A percentile compares a stretch with the other conserved stretches of the same genome.
Conservation (phyloP, 2,329 filamentous ascomycete genomes). For the Alternaria gansuensis region DNA sequence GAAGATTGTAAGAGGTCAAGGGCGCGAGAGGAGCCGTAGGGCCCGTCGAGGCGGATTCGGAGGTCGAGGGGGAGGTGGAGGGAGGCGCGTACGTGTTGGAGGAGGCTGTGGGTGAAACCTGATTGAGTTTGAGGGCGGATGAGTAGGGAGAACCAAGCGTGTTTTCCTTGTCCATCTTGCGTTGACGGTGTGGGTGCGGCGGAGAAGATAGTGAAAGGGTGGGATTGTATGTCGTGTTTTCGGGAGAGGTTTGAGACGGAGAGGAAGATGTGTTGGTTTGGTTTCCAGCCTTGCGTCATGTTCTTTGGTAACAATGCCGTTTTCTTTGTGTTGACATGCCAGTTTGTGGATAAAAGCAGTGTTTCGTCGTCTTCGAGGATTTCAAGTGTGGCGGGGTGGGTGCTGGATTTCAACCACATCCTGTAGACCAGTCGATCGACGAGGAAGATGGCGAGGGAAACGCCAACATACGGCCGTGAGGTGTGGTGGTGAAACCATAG, state of each 20-base stretch:
- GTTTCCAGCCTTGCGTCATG: constrained; percentile 64
- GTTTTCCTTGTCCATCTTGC: constrained; percentile 36
- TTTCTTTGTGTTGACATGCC: constrained; percentile 43
- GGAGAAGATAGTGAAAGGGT: constrained; percentile 74
- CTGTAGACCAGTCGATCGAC: constrained; percentile 68
- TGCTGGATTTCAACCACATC: constrained; percentile 61
- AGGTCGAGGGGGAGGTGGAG: constrained; percentile 56
- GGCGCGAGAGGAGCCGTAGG: constrained; percentile 68
- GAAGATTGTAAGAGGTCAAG: constrained; percentile 63
- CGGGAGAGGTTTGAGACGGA: constrained; percentile 64
- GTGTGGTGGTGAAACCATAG: constrained; percentile 68
- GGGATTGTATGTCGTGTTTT: constrained; percentile 66
- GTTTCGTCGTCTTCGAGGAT: constrained; percentile 68
- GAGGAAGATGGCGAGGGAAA: constrained; percentile 65
- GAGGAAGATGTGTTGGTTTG: constrained; percentile 71
- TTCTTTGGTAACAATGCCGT: constrained; percentile 38
- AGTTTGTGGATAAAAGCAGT: constrained; percentile 59
- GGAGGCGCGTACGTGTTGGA: constrained; percentile 60
- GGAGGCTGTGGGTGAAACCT: constrained; percentile 67
- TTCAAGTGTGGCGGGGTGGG: constrained; percentile 60
- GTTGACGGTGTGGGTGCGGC: constrained; percentile 56
- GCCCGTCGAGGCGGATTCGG: constrained; percentile 67
- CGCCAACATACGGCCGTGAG: constrained; percentile 62
- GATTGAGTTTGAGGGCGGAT: constrained; percentile 63
- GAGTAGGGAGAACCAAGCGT: constrained; percentile 65